A percentile compares a stretch with the other conserved stretches of the same genome.
These are phyloP conservation scores for Pinus albicaulis DNA, from an alignment of 75 land plant genomes.

Conservation along the genomic window DNA sequence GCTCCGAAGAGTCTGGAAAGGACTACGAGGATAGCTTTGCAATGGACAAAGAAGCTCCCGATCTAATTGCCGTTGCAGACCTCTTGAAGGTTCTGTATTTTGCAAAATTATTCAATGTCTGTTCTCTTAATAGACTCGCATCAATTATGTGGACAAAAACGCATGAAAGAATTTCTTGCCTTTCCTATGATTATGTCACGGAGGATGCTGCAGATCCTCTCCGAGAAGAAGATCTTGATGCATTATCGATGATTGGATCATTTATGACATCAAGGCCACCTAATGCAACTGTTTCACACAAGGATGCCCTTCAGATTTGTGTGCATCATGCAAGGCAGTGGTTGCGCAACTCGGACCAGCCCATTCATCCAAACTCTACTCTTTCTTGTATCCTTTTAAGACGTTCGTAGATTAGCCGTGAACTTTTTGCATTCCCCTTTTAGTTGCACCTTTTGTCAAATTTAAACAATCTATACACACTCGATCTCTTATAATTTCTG, in stretches of 20 bases:
- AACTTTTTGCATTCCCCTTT: neutral
- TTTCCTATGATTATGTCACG: constrained; percentile 91
- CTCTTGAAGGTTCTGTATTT: constrained; percentile 76
- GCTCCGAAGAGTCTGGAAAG: neutral
- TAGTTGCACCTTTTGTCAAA: neutral
- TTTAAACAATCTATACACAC: neutral
- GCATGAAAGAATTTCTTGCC: constrained; percentile 83
- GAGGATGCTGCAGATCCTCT: constrained; percentile 81
- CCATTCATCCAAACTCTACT: constrained; percentile 33
- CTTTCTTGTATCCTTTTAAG: constrained; percentile 46
- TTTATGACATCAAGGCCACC: constrained; percentile 58
- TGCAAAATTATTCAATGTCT: constrained; percentile 73
- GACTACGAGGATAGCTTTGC: neutral
- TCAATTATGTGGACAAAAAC: constrained; percentile 68
- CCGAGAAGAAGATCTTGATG: constrained; percentile 69
- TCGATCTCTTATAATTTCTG: neutral
- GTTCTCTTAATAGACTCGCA: constrained; percentile 64
- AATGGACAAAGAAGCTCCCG: neutral
- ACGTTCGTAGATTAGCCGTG: neutral
- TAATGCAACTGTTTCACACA: constrained; percentile 59
- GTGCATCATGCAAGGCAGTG: constrained; percentile 69
- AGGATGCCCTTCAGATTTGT: constrained; percentile 64
- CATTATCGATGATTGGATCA: constrained; percentile 48
- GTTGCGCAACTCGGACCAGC: constrained; percentile 55
- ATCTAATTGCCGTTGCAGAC: constrained; percentile 34